Percentiles rank a stretch among this genome's conserved stretches.
These are phyloP conservation scores for Limonium bicolor DNA, from an alignment of 148 eudicot genomes.

Conservation along the genomic window DNA sequence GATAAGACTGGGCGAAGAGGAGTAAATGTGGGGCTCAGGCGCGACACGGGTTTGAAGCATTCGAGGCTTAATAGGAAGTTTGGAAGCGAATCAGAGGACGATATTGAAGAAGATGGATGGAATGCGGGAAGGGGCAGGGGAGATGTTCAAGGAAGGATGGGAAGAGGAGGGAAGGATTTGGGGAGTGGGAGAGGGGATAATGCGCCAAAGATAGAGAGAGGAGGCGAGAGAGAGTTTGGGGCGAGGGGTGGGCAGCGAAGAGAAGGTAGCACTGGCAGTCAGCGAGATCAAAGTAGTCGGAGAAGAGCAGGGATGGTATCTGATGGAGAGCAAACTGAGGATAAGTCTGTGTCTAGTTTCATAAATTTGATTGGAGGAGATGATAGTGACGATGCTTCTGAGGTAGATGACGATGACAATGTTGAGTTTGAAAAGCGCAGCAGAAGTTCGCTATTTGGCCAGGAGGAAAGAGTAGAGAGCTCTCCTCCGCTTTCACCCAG, in stretches of 20 bases:
- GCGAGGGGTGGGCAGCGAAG: neutral
- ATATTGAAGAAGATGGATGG: conserved; percentile 4
- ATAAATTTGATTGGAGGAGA: conserved; percentile 46
- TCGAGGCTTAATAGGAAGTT: conserved; percentile 6
- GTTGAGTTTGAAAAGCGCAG: conserved; percentile 17
- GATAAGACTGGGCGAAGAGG: conserved; percentile 4
- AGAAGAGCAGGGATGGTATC: conserved; percentile 8
- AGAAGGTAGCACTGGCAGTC: conserved; percentile 1
- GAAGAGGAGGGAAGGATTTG: conserved; percentile 2
- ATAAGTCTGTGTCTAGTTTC: conserved; percentile 24
- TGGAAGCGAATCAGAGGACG: conserved; percentile 10
- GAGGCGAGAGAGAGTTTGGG: conserved; percentile 1
- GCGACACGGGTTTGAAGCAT: conserved; percentile 1
- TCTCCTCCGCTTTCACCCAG: conserved; percentile 16
- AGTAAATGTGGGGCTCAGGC: neutral
- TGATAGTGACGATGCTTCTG: conserved; percentile 35
- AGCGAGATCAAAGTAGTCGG: conserved; percentile 2
- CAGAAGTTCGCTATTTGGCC: conserved; percentile 23
- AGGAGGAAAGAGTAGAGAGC: conserved; percentile 10
- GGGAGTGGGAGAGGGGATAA: neutral
- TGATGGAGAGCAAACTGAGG: conserved; percentile 17
- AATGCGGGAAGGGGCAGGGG: neutral
- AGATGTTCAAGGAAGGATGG: neutral
- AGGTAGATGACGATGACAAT: conserved; percentile 18
- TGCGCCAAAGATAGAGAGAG: no score